Conservation (phyloP, 2,329 filamentous ascomycete species). For the Fusarium hostae region DNA sequence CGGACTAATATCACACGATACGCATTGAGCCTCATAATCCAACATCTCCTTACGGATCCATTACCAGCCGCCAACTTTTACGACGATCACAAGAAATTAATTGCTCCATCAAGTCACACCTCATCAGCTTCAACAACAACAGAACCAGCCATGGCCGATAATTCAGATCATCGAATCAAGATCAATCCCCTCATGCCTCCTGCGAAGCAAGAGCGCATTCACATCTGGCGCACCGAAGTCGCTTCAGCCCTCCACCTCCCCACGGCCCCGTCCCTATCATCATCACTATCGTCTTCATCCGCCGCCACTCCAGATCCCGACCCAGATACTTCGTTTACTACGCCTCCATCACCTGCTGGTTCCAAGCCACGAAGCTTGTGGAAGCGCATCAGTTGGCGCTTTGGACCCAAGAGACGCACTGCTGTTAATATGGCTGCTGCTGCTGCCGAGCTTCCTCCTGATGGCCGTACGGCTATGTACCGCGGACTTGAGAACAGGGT, state of each 20-base stretch:
- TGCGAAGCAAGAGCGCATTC: conserved; percentile 55
- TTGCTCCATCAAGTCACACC: not conserved
- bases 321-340: conserved; percentile 24
- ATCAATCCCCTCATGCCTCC: conserved; percentile 46
- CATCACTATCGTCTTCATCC: conserved; percentile 50
- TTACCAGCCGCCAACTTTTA: not conserved
- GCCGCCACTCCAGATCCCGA: conserved; percentile 34
- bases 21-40: not conserved
- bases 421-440: conserved; percentile 37
- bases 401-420: conserved; percentile 37
- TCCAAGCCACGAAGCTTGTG: conserved; percentile 38
- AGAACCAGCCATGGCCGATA: conserved; percentile 20
- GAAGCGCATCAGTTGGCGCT: conserved; percentile 45
- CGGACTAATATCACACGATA: conserved; percentile 10
- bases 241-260: conserved; percentile 48
- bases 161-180: conserved; percentile 13
- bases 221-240: conserved; percentile 64
- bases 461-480: conserved; percentile 52
- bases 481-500: conserved; percentile 38
- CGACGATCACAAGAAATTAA: not conserved
- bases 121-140: not conserved
- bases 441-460: conserved; percentile 35
- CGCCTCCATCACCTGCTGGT: conserved; percentile 28
- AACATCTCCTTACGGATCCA: not conserved
- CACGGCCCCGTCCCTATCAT: conserved; percentile 46